Conservation (phyloP, 352 stramenopile species). For the Achlya hypogyna region DNA sequence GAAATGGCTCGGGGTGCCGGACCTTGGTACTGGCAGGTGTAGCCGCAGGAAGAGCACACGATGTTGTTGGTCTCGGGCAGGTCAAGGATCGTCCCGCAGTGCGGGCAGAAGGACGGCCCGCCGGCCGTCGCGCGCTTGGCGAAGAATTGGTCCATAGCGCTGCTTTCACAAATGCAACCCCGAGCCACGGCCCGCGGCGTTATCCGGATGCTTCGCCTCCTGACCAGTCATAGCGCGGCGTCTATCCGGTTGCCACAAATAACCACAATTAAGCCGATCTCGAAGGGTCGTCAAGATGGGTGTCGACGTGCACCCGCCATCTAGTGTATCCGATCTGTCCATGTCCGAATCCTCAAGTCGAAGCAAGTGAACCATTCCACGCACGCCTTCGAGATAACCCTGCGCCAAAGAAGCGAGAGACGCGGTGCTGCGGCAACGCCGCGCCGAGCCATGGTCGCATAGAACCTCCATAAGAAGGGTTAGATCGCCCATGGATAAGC, state of each 20-base stretch:
- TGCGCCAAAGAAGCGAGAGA: no score
- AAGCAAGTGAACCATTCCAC: no score
- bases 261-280: background rate
- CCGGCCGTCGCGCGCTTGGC: background rate
- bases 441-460: no score
- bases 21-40: conserved; percentile 80
- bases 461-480: no score
- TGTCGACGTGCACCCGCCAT: no score
- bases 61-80: conserved; percentile 83
- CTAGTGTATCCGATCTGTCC: no score
- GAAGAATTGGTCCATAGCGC: conserved; percentile 14
- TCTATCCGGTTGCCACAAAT: background rate
- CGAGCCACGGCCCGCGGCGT: background rate
- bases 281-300: no score
- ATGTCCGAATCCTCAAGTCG: no score
- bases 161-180: background rate
- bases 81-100: conserved; percentile 83
- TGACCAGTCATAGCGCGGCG: conserved; percentile 4
- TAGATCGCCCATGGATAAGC: no score
- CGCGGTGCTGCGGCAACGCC: no score
- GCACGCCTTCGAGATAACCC: no score
- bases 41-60: conserved; percentile 77
- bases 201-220: background rate
- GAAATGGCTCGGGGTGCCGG: background rate
- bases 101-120: conserved; percentile 77